These are phyloP conservation scores for Apophysomyces ossiformis DNA, from an alignment of 371 early-diverging fungal species.

Conservation along the genomic window DNA sequence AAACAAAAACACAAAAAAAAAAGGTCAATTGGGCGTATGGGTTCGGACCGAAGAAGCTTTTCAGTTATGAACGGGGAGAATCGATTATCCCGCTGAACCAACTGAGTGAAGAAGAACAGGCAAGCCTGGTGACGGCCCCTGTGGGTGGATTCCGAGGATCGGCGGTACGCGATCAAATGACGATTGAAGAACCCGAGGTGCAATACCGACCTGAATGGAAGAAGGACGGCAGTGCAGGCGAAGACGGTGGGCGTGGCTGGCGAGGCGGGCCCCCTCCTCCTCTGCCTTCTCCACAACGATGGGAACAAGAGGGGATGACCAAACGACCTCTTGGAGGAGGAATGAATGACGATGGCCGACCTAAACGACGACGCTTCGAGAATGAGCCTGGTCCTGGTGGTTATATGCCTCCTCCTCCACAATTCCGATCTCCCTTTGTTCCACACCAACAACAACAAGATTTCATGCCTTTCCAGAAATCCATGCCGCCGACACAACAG, in stretches of 20 bases:
- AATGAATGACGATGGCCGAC: constrained; percentile 15
- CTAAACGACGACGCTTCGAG: constrained; percentile 19
- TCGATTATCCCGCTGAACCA: constrained; percentile 50
- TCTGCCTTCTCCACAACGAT: not conserved
- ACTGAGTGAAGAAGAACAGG: constrained; percentile 40
- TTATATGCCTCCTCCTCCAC: not conserved
- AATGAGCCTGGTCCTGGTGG: not conserved
- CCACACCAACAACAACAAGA: constrained; percentile 5
- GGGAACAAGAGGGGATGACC: constrained; percentile 12
- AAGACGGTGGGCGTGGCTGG: constrained; percentile 2
- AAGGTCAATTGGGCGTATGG: constrained; percentile 56
- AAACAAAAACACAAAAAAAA: not conserved
- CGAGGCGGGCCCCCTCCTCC: not conserved
- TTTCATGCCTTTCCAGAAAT: not conserved
- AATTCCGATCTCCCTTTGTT: not conserved
- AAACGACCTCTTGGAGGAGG: constrained; percentile 1
- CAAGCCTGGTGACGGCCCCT: constrained; percentile 38
- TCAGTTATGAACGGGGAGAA: constrained; percentile 48
- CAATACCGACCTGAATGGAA: constrained; percentile 51
- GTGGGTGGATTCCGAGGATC: constrained; percentile 51
- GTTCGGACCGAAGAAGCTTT: constrained; percentile 53
- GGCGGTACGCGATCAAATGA: constrained; percentile 43
- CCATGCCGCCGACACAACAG: not conserved
- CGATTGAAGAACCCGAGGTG: constrained; percentile 54
- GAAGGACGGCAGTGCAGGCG: constrained; percentile 15